Conservation (phyloP, 495 filamentous ascomycete species). For the Aspergillus sparsus region DNA sequence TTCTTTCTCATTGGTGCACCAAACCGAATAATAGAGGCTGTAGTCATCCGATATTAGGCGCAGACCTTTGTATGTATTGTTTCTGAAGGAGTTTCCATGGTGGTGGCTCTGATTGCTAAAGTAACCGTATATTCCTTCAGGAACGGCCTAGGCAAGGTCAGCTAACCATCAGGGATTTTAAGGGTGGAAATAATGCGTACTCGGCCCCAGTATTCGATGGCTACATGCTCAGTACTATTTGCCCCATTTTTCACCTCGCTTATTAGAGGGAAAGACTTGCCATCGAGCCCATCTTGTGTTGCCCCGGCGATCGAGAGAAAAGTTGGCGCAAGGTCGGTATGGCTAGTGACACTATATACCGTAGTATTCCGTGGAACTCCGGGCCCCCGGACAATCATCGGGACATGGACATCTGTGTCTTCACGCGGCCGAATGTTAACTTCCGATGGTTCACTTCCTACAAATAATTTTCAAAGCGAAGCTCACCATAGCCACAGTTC, state of each 20-base stretch:
- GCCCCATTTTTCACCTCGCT: slow-evolving; percentile 31
- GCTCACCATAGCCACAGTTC: slow-evolving; percentile 65
- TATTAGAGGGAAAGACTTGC: slow-evolving; percentile 50
- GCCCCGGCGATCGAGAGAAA: slow-evolving; percentile 51
- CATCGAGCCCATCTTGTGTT: slow-evolving; percentile 51
- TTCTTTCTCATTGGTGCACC: slow-evolving; percentile 61
- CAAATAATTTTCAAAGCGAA: slow-evolving; percentile 27
- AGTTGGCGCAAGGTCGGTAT: slow-evolving; percentile 68
- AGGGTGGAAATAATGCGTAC: slow-evolving; percentile 18
- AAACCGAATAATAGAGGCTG: slow-evolving; percentile 59
- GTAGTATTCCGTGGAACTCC: slow-evolving; percentile 48
- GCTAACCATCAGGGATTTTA: not conserved
- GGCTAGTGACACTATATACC: slow-evolving; percentile 58
- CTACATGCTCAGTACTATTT: slow-evolving; percentile 56
- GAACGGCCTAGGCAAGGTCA: slow-evolving; percentile 31
- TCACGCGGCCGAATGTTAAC: not conserved
- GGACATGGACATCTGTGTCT: slow-evolving; percentile 70
- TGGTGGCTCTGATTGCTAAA: slow-evolving; percentile 25
- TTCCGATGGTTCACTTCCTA: not conserved
- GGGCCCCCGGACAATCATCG: slow-evolving; percentile 60
- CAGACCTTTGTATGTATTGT: slow-evolving; percentile 64
- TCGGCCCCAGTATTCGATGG: slow-evolving; percentile 63
- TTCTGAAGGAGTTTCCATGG: slow-evolving; percentile 28
- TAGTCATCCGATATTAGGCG: slow-evolving; percentile 53
- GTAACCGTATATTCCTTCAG: slow-evolving; percentile 50